A percentile compares a stretch with the other conserved stretches of the same genome.
phyloP scores from a whole-genome alignment of 176 grass and related monocot species.

The Puccinellia tenuiflora region DNA sequence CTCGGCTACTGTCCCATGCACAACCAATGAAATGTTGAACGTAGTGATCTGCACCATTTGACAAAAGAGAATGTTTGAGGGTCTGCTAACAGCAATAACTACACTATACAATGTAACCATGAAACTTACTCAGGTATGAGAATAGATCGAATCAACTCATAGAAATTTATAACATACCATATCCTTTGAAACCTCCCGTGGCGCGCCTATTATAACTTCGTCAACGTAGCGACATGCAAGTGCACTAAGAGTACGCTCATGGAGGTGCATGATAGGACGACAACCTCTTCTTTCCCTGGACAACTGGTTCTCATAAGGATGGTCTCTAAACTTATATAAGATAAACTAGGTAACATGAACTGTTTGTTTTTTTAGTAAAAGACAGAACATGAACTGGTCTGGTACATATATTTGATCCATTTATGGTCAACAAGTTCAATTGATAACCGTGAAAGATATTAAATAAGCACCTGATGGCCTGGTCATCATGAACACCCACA shows the following conservation, averaged over 20 bases:
- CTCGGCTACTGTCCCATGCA: slow-evolving; percentile 72
- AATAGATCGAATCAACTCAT: background rate
- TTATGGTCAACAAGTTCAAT: background rate
- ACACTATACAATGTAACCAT: background rate
- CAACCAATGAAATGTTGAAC: slow-evolving; percentile 84
- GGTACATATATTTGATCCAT: background rate
- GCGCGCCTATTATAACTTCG: slow-evolving; percentile 95
- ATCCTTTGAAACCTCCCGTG: slow-evolving; percentile 90
- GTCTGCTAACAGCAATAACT: background rate
- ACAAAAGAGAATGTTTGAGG: slow-evolving; percentile 5
- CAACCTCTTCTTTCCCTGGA: slow-evolving; percentile 73
- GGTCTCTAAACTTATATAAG: background rate
- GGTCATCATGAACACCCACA: slow-evolving; percentile 87
- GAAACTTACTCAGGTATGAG: background rate
- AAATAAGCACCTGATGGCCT: slow-evolving; percentile 62
- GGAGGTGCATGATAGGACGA: slow-evolving; percentile 81
- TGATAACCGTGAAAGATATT: background rate
- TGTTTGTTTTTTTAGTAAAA: background rate
- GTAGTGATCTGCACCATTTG: slow-evolving; percentile 55
- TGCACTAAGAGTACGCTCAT: slow-evolving; percentile 88
- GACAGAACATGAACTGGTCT: background rate
- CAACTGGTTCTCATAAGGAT: slow-evolving; percentile 26
- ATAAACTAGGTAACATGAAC: slow-evolving; percentile 11
- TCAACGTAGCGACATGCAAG: slow-evolving; percentile 94
- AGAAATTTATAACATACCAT: slow-evolving; percentile 54